These are phyloP conservation scores for Phytophthora uliginosa DNA, from an alignment of 352 stramenopile genomes.

Conservation along the genomic window DNA sequence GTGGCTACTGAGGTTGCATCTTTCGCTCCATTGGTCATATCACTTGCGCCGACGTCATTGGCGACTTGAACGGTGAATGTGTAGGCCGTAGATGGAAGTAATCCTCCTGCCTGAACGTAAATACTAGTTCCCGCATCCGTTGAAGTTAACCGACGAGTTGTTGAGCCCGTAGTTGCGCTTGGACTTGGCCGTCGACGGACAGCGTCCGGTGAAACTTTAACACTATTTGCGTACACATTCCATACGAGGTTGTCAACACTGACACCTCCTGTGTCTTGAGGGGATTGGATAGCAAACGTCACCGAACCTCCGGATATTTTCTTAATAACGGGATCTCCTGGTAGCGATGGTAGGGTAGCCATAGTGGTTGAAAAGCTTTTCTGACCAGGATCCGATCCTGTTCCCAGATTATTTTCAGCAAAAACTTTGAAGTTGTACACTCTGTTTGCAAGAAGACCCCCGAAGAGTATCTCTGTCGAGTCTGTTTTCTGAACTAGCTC, in stretches of 20 bases:
- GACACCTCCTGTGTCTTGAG: conserved; percentile 57
- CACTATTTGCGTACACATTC: conserved; percentile 53
- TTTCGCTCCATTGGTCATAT: conserved; percentile 9
- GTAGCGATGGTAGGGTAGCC: conserved; percentile 39
- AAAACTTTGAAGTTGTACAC: conserved; percentile 65
- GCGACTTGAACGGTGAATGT: conserved; percentile 48
- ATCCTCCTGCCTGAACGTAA: conserved; percentile 52
- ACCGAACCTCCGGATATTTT: conserved; percentile 49
- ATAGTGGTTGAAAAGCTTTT: conserved; percentile 38
- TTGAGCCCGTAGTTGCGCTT: background rate
- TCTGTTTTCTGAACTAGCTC: conserved; percentile 12
- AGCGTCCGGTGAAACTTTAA: conserved; percentile 31
- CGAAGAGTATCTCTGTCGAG: conserved; percentile 31
- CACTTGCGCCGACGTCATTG: conserved; percentile 46
- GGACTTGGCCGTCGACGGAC: conserved; percentile 12
- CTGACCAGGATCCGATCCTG: conserved; percentile 38
- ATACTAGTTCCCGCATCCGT: conserved; percentile 11
- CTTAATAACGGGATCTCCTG: conserved; percentile 35
- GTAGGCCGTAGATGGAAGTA: conserved; percentile 55
- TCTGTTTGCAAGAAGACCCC: conserved; percentile 48
- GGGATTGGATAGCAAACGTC: conserved; percentile 41
- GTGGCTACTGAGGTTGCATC: conserved; percentile 31
- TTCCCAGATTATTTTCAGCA: conserved; percentile 53
- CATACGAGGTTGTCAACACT: conserved; percentile 37
- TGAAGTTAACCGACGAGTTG: conserved; percentile 1